Base-by-base conservation (phyloP, 108 stramenopile species). In the Cylindrotheca fusiformis region DNA sequence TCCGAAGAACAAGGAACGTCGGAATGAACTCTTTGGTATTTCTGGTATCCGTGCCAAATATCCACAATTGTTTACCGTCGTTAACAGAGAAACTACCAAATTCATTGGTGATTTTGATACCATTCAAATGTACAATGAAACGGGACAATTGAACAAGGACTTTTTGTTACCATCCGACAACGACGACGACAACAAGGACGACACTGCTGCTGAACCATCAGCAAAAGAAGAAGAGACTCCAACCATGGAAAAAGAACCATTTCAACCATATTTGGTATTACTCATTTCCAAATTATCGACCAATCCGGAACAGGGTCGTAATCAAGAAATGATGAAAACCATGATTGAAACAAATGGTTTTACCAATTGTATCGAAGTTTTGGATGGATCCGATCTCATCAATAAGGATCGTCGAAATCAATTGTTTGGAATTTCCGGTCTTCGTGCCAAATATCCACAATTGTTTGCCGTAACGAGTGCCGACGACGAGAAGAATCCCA, bases 401-500 rank as follows among this genome's bases (percentile, higher is more conserved):
- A 63, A 52, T 47, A 74, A 45, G 3, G 65, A 76, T 18, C 56
- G 55, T 10, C 67, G 86, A n/a, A 72, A 81, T 60, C 52, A 71
- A 55, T 60, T 87, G 25, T 85, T 84, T 65, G 67, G 47, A 12
- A 74, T 85, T 19, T 77, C 75, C 55, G 84, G 83, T 0, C n/a
- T 69, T 18, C 49, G 83, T 1, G 87, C 71, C n/a, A 67, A 83
- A 41, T 88, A 81, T 65, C 87, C 87, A 0, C 87, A 88, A 48
- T 83, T 88, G 52, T 88, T 88, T 74, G 67, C 76, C 32, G 47
- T 51, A n/a, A n/a, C n/a, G n/a, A 8, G 50, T 51, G 50, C 20
- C 52, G 55, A 31, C 74, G 70, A 19, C 65, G 67, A 6, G 23
- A 32, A 58, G 14, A 31, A 4, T 20, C 55, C 52, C 1, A 28